phyloP scores from a whole-genome alignment of 106 monocot species.

The Platanthera guangdongensis region DNA sequence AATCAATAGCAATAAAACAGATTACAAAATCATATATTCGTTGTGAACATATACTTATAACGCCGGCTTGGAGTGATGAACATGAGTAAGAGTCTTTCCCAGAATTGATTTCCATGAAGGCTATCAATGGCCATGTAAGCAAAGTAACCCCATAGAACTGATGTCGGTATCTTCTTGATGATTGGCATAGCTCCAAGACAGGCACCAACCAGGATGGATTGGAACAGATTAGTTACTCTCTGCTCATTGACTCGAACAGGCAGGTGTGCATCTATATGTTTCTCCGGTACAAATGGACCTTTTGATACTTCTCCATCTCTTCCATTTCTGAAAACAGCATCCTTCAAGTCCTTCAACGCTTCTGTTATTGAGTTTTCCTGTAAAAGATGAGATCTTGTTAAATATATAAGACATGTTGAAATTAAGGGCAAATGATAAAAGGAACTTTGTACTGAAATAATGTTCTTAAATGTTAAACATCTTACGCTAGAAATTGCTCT shows the following conservation, averaged over 20 bases:
- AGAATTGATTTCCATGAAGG: constrained; percentile 45
- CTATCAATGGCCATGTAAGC: constrained; percentile 47
- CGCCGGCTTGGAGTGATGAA: constrained; percentile 28
- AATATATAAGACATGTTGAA: too few relatives aligned
- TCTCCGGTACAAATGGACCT: constrained; percentile 48
- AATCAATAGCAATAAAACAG: background rate
- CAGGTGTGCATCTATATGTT: constrained; percentile 57
- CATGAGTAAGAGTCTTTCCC: constrained; percentile 38
- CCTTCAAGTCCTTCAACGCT: constrained; percentile 45
- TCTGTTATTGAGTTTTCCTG: constrained; percentile 27
- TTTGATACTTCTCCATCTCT: constrained; percentile 4
- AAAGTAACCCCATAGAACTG: constrained; percentile 47
- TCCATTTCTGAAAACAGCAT: constrained; percentile 39
- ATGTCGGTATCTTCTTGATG: constrained; percentile 37
- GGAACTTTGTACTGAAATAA: too few relatives aligned
- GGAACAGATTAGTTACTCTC: constrained; percentile 45
- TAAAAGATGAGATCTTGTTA: background rate
- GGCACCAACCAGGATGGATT: constrained; percentile 38
- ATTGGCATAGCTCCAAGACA: constrained; percentile 41
- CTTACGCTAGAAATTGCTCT: too few relatives aligned
- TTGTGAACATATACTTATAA: constrained; percentile 26
- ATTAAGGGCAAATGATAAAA: too few relatives aligned
- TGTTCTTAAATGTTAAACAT: too few relatives aligned
- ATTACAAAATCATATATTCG: background rate
- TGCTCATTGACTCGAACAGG: constrained; percentile 75